A percentile compares a stretch with the other conserved stretches of the same genome.
Evolutionary conservation across 2,329 filamentous ascomycete species (phyloP).

Genomic region (Colletotrichum sp.): DNA sequence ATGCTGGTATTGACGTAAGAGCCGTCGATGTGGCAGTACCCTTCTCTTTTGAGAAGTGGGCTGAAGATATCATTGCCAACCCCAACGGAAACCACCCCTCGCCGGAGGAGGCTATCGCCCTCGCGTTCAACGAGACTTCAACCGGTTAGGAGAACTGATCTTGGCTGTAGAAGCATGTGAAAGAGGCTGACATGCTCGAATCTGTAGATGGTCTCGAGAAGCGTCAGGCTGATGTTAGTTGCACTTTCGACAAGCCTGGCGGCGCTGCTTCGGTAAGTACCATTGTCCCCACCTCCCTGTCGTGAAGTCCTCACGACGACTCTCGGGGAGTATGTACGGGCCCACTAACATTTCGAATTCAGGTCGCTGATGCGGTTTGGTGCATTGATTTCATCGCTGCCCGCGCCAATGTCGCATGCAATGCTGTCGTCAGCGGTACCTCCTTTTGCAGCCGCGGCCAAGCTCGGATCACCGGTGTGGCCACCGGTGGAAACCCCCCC

Average conservation of each 20-base stretch:
- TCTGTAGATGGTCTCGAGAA: background rate
- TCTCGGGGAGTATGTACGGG: background rate
- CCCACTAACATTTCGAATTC: background rate
- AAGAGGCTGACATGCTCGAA: background rate
- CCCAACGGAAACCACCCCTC: slow-evolving; percentile 5
- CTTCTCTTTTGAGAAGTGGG: slow-evolving; percentile 18
- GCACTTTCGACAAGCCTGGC: background rate
- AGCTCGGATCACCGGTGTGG: slow-evolving; percentile 5
- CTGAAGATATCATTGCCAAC: slow-evolving; percentile 9
- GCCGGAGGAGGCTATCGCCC: slow-evolving; percentile 5
- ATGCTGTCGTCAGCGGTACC: slow-evolving; percentile 1
- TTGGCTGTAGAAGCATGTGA: too few species aligned
- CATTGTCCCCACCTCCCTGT: background rate
- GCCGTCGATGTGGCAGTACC: background rate
- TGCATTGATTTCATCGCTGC: slow-evolving; percentile 14
- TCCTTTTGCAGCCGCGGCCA: slow-evolving; percentile 6
- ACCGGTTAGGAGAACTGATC: background rate
- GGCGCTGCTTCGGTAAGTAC: background rate
- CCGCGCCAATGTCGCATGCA: slow-evolving; percentile 6
- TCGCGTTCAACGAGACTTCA: slow-evolving; percentile 9
- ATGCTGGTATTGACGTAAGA: background rate
- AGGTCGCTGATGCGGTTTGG: slow-evolving; percentile 12
- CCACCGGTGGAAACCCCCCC: background rate
- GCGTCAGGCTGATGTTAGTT: slow-evolving; percentile 3
- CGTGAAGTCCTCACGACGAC: background rate